Percentiles rank a stretch among this genome's conserved stretches.
These are phyloP conservation scores for Penicillium sp. DNA, from an alignment of 2,329 filamentous ascomycete genomes.

Conservation along the genomic window DNA sequence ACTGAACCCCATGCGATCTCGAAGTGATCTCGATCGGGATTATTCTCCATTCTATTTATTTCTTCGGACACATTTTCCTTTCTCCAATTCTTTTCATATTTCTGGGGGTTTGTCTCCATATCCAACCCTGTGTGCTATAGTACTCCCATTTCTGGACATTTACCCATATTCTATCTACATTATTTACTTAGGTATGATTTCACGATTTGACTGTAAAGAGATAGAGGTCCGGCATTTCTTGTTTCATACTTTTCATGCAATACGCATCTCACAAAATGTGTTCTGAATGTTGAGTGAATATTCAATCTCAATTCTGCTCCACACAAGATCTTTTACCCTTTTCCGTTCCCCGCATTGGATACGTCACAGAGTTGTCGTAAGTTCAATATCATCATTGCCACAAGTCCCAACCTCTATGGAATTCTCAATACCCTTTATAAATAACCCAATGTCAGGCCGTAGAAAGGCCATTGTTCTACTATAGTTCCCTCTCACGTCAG, in stretches of 20 bases:
- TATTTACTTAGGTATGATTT: neutral
- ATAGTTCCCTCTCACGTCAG: no score
- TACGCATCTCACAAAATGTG: neutral
- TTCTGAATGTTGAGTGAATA: no score
- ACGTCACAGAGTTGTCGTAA: neutral
- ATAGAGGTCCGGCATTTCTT: neutral
- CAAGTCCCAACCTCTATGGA: neutral
- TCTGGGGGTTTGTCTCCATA: neutral
- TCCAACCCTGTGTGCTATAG: neutral
- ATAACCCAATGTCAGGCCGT: no score
- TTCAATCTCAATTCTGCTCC: no score
- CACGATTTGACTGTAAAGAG: constrained; percentile 3
- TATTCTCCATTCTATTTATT: neutral
- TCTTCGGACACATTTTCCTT: neutral
- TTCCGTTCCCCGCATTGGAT: neutral
- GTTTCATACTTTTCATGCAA: neutral
- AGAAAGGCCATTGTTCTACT: no score
- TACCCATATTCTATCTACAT: neutral
- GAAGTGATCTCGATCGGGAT: neutral
- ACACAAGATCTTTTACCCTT: no score
- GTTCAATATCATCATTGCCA: neutral
- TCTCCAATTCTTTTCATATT: neutral
- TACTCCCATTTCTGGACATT: constrained; percentile 1
- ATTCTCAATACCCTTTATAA: no score
- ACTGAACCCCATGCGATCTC: constrained; percentile 8